Conservation (phyloP, 2,329 filamentous ascomycete genomes). For the Parafenestella ontariensis region DNA sequence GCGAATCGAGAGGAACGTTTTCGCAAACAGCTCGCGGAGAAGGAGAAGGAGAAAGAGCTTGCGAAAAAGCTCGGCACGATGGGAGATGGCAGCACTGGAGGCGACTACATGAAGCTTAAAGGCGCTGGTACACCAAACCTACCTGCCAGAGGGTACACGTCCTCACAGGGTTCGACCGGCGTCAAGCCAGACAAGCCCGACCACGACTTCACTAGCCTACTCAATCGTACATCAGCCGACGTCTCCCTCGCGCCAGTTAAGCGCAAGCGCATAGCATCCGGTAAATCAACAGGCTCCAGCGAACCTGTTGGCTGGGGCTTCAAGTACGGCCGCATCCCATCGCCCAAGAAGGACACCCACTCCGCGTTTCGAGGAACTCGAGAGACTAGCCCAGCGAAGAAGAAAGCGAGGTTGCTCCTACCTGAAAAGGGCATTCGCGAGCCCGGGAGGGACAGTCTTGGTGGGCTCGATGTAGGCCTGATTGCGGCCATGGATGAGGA, state of each 20-base stretch:
- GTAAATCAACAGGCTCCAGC: constrained; percentile 38
- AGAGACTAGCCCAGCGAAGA: constrained; percentile 53
- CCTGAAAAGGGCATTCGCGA: constrained; percentile 57
- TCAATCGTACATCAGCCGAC: constrained; percentile 53
- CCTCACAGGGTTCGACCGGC: constrained; percentile 21
- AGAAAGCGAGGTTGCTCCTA: constrained; percentile 57
- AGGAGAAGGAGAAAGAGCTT: constrained; percentile 76
- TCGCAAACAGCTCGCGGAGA: constrained; percentile 68
- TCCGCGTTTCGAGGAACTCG: constrained; percentile 37
- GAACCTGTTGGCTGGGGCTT: constrained; percentile 57
- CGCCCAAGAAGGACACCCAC: constrained; percentile 38
- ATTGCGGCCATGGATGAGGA: constrained; percentile 51
- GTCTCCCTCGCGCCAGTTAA: constrained; percentile 54
- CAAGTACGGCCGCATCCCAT: constrained; percentile 50
- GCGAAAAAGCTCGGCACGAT: constrained; percentile 70
- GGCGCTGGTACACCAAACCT: constrained; percentile 25
- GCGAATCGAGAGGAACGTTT: constrained; percentile 71
- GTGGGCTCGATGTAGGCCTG: constrained; percentile 44
- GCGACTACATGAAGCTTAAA: constrained; percentile 69
- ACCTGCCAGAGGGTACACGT: constrained; percentile 24
- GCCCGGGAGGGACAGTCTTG: constrained; percentile 56
- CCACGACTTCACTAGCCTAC: constrained; percentile 50
- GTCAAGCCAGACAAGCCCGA: constrained; percentile 25
- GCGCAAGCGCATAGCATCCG: constrained; percentile 48
- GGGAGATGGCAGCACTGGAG: constrained; percentile 68